Percentiles rank a stretch among this genome's conserved stretches.
phyloP scores from a whole-genome alignment of 306 rosid genomes.

The Purshia tridentata region DNA sequence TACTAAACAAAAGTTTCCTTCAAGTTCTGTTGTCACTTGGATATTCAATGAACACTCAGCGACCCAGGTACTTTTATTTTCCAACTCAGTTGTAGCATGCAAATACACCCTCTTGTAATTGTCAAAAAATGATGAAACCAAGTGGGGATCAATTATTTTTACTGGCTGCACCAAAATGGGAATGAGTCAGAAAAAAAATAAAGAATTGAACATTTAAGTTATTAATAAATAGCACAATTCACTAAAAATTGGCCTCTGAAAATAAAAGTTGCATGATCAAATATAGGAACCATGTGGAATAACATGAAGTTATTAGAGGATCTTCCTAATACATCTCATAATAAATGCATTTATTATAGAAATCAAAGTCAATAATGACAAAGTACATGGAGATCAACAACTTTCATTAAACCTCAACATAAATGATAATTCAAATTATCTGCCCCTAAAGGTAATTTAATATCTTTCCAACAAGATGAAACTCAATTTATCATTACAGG shows the following conservation, averaged over 20 bases:
- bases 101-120: conserved; percentile 72
- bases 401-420: background rate
- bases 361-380: background rate
- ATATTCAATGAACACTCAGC: conserved; percentile 81
- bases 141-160: conserved; percentile 87
- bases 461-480: background rate
- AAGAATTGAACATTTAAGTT: conserved; percentile 23
- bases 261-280: background rate
- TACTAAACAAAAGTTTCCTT: conserved; percentile 55
- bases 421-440: background rate
- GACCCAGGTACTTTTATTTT: conserved; percentile 66
- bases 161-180: conserved; percentile 74
- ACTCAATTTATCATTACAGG: background rate
- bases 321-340: background rate
- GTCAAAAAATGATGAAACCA: conserved; percentile 82
- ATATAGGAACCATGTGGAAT: background rate
- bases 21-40: conserved; percentile 72
- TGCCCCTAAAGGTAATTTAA: background rate
- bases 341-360: background rate
- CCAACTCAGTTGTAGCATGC: conserved; percentile 71
- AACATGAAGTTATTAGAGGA: background rate
- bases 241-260: background rate
- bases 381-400: background rate
- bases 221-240: background rate
- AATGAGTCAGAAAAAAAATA: conserved; percentile 5